Percentiles rank a stretch among this genome's conserved stretches.
Evolutionary conservation across 2,329 filamentous ascomycete genomes (phyloP).

Genomic region (Alternaria triticina): DNA sequence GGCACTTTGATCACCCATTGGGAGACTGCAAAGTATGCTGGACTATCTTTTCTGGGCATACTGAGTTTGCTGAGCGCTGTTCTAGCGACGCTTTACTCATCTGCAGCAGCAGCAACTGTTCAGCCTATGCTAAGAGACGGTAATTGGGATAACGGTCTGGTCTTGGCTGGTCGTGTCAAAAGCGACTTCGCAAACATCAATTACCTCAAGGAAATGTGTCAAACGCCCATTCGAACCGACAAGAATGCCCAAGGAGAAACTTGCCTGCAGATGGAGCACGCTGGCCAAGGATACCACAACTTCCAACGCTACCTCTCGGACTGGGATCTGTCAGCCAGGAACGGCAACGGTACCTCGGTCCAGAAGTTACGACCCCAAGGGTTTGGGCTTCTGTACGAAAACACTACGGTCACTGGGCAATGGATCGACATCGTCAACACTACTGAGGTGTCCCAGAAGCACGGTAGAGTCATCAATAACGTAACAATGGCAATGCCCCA

Average conservation of each 20-base stretch:
- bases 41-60: constrained; percentile 66
- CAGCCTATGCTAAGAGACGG: constrained; percentile 72
- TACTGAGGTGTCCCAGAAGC: constrained; percentile 55
- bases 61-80: constrained; percentile 70
- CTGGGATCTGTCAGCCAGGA: constrained; percentile 60
- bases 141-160: constrained; percentile 52
- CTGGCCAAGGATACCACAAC: constrained; percentile 73
- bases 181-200: constrained; percentile 68
- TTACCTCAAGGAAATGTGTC: constrained; percentile 64
- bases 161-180: constrained; percentile 64
- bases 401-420: constrained; percentile 71
- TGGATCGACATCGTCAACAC: constrained; percentile 72
- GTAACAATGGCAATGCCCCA: constrained; percentile 81
- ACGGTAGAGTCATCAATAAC: constrained; percentile 72
- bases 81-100: constrained; percentile 74
- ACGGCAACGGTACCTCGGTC: constrained; percentile 53
- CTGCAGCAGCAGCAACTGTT: constrained; percentile 73
- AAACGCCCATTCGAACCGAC: constrained; percentile 65
- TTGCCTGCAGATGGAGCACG: constrained; percentile 73
- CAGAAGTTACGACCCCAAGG: constrained; percentile 63
- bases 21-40: constrained; percentile 69
- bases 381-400: constrained; percentile 70
- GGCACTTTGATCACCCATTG: constrained; percentile 75
- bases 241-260: constrained; percentile 54
- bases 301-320: constrained; percentile 63